Evolutionary conservation across 75 land plant genomes (phyloP).

Genomic region (Selaginella moellendorffii): DNA sequence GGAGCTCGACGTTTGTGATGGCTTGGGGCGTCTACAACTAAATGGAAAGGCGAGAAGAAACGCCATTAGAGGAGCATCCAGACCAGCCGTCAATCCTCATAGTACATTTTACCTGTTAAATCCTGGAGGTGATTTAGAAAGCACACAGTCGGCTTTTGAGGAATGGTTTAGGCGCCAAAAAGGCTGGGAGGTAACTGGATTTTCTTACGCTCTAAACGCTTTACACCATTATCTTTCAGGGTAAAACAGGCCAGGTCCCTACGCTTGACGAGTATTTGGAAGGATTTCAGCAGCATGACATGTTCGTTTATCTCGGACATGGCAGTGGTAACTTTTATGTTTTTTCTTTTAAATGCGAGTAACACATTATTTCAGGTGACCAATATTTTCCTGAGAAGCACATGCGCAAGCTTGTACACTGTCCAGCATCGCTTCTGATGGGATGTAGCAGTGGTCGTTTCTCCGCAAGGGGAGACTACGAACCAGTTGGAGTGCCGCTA

Average conservation of each 20-base stretch:
- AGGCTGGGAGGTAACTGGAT: conserved; percentile 63
- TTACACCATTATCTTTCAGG: conserved; percentile 29
- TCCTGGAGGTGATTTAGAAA: conserved; percentile 72
- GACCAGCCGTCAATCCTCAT: conserved; percentile 50
- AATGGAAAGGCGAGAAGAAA: background rate
- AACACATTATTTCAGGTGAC: conserved; percentile 31
- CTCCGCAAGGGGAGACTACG: conserved; percentile 40
- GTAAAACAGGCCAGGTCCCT: conserved; percentile 57
- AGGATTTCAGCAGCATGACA: conserved; percentile 66
- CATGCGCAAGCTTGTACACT: conserved; percentile 44
- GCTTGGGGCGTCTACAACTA: conserved; percentile 6
- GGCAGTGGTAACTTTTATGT: conserved; percentile 65
- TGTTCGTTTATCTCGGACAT: conserved; percentile 81
- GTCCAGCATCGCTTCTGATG: conserved; percentile 83
- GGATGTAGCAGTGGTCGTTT: conserved; percentile 94
- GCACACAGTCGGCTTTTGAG: conserved; percentile 77
- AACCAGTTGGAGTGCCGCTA: conserved; percentile 53
- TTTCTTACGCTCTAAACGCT: background rate
- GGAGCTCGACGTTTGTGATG: background rate
- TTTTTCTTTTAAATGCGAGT: conserved; percentile 4
- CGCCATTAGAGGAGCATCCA: background rate
- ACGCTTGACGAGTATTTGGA: conserved; percentile 46
- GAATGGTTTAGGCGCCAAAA: conserved; percentile 60
- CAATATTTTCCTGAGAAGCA: conserved; percentile 57
- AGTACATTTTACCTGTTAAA: conserved; percentile 71